Evolutionary conservation across 2,329 filamentous ascomycete species (phyloP).

Genomic region (Fusarium subglutinans): DNA sequence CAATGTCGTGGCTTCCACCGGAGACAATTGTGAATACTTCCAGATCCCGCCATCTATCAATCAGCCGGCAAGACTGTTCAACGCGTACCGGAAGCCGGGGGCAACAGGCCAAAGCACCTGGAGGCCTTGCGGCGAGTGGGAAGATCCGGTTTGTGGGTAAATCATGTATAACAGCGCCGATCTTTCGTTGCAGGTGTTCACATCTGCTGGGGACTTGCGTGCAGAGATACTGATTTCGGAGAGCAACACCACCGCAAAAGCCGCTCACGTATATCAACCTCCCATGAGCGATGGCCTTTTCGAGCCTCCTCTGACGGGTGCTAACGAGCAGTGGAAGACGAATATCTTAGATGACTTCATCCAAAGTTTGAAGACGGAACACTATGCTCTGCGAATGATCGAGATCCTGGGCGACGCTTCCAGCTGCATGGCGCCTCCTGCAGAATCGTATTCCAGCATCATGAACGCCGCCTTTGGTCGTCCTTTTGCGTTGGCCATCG

Average conservation of each 20-base stretch:
- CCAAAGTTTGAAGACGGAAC: accelerated
- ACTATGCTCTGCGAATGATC: neutral
- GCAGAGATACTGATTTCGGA: neutral
- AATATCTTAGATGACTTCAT: neutral
- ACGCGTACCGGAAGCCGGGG: neutral
- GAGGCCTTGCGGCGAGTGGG: neutral
- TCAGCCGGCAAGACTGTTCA: neutral
- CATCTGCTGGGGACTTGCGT: neutral
- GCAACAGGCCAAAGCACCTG: accelerated
- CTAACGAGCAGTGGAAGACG: neutral
- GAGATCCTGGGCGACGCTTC: neutral
- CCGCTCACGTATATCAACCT: accelerated
- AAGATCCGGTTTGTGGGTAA: neutral
- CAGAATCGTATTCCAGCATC: neutral
- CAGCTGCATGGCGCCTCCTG: neutral
- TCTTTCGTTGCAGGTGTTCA: neutral
- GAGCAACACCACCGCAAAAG: accelerated
- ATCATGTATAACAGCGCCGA: neutral
- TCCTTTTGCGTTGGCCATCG: neutral
- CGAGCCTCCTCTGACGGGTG: neutral
- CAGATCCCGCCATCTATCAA: neutral
- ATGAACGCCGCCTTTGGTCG: neutral
- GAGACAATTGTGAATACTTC: neutral
- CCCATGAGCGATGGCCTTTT: neutral
- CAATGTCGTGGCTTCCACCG: accelerated